Base-by-base conservation (phyloP, 345 rosid species). In the Pelargonium nanum region DNA sequence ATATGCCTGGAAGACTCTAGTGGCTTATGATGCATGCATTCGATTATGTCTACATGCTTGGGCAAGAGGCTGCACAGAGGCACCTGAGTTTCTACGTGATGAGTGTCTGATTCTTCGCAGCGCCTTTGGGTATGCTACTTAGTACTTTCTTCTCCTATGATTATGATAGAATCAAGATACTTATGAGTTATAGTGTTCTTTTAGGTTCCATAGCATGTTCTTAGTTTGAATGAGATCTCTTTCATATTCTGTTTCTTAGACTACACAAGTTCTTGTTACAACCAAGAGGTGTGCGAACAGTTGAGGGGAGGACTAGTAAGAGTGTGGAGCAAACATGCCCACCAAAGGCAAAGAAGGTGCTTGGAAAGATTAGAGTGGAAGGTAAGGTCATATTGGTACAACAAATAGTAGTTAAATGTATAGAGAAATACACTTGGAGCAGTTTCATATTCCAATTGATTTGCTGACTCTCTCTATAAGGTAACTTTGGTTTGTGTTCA, bases 21-120 rank as follows among this genome's bases (percentile, higher is more conserved):
- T 92, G 65, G 82, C 99, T 40, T 87, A 93, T 76, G 99, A 93
- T 77, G 99, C 99, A 68, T 93, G 96, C 62, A 82, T 89, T 60
- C 89, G 99, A 26, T 70, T 89, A 51, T 89, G 96, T 68, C 78
- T 89, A 55, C 72, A 74, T 70, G 81, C 85, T 26, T 93, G 97
- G 99, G 91, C 94, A 59, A 81, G 73, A 71, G 96, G 87, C 48
- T 87, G 91, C 72, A 70, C 86, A 15, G 96, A 89, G 76, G 99
- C 99, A 75, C 93, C 97, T 62, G 91, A 84, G 74, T 93, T 93
- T 83, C 80, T 93, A 64, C 76, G 78, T 32, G 89, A 93, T 62
- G 97, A 89, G 74, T 93, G 99, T 64, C 80, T 88, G 56, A 72
- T 85, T 74, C 89, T 93, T 20, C 83, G 97, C 58, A 84, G 77